A percentile compares a stretch with the other conserved stretches of the same genome.
Conservation (phyloP, 2,329 filamentous ascomycete genomes). For the Beauveria medogensis region DNA sequence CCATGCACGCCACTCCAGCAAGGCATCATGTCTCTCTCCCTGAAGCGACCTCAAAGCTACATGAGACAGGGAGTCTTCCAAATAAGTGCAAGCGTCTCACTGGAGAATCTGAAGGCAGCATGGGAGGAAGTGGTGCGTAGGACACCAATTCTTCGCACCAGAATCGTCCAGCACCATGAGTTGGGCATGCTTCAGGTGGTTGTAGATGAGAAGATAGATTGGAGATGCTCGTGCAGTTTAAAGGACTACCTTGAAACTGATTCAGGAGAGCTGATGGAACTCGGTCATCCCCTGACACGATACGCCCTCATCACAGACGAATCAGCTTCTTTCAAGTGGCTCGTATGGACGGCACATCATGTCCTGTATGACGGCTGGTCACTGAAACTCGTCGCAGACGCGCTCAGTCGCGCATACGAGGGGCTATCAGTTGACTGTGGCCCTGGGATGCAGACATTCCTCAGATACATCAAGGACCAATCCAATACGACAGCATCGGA, state of each 20-base stretch:
- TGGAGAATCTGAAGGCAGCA: background rate
- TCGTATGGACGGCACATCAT: slow-evolving; percentile 24
- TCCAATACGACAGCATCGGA: background rate
- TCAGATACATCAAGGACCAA: background rate
- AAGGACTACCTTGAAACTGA: background rate
- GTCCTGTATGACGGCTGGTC: slow-evolving; percentile 25
- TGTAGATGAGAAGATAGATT: background rate
- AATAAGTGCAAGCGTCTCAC: background rate
- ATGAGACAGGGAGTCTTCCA: background rate
- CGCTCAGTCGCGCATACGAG: background rate
- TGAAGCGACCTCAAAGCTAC: background rate
- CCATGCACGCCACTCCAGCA: background rate
- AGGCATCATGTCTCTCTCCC: background rate
- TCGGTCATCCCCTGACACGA: background rate
- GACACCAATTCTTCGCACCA: background rate
- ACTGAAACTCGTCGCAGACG: background rate
- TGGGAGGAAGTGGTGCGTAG: background rate
- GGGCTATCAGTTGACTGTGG: background rate
- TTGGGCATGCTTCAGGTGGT: background rate
- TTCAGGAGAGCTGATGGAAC: background rate
- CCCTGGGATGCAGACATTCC: background rate
- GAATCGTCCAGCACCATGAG: background rate
- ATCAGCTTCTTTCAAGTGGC: slow-evolving; percentile 10
- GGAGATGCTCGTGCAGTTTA: background rate
- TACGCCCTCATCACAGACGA: background rate